phyloP scores from a whole-genome alignment of 2,329 filamentous ascomycete genomes.

The Incumbomyces lentus region DNA sequence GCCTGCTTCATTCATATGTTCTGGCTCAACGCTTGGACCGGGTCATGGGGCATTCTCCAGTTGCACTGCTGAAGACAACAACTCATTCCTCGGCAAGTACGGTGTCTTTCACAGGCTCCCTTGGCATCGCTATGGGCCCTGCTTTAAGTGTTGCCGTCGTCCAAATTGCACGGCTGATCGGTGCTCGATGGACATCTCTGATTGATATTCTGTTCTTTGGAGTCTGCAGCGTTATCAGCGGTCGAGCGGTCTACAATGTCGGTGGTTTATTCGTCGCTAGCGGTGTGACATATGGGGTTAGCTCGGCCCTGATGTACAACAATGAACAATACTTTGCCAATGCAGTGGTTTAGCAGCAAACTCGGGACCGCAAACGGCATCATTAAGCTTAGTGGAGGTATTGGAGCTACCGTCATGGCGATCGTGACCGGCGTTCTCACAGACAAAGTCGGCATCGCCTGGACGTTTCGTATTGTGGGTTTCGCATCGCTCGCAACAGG shows the following conservation, averaged over 20 bases:
- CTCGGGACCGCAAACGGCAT: constrained; percentile 48
- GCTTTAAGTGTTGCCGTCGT: too few relatives aligned
- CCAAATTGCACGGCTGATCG: too few relatives aligned
- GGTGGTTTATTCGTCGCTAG: constrained; percentile 39
- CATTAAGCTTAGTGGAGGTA: constrained; percentile 44
- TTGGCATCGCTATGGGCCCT: too few relatives aligned
- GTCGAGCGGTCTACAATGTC: constrained; percentile 37
- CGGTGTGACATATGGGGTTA: constrained; percentile 38
- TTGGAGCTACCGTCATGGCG: constrained; percentile 45
- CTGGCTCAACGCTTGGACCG: too few relatives aligned
- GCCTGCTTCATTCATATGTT: too few relatives aligned
- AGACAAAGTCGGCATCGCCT: constrained; percentile 35
- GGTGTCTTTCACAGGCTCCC: too few relatives aligned
- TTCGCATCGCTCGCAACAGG: constrained; percentile 44
- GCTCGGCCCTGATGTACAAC: constrained; percentile 34
- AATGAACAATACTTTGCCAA: constrained; percentile 38
- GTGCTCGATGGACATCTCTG: too few relatives aligned
- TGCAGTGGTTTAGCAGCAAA: constrained; percentile 46
- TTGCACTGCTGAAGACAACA: too few relatives aligned
- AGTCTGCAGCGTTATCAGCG: constrained; percentile 27
- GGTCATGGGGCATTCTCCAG: too few relatives aligned
- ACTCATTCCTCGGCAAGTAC: too few relatives aligned
- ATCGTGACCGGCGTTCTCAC: constrained; percentile 42
- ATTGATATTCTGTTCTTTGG: too few relatives aligned
- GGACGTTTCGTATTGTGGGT: constrained; percentile 45